phyloP scores from a whole-genome alignment of 768 basidiomycete genomes.

The Podaxis sp. region DNA sequence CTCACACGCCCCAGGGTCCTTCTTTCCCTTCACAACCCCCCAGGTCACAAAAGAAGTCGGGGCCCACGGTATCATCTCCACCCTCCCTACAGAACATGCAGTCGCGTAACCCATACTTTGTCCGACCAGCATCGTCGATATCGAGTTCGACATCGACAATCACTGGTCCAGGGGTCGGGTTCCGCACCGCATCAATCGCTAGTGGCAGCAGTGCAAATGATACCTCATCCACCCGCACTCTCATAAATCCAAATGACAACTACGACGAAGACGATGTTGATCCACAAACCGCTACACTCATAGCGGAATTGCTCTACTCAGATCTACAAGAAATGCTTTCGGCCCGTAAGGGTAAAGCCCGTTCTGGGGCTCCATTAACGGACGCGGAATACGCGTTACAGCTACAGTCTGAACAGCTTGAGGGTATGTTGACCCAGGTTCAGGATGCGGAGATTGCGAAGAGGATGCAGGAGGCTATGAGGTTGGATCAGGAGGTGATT shows the following conservation, averaged over 20 bases:
- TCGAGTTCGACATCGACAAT: conserved; percentile 4
- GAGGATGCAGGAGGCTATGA: conserved; percentile 41
- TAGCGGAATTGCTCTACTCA: conserved; percentile 38
- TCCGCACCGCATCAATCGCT: neutral
- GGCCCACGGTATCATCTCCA: neutral
- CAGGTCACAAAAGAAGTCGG: neutral
- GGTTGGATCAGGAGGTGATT: conserved; percentile 31
- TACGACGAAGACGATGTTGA: conserved; percentile 23
- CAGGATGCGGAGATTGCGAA: conserved; percentile 38
- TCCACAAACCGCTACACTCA: conserved; percentile 35
- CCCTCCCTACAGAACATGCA: neutral
- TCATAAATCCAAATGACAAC: neutral
- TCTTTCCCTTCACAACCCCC: neutral
- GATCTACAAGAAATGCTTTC: conserved; percentile 31
- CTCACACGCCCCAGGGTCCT: neutral
- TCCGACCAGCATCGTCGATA: conserved; percentile 8
- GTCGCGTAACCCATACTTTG: neutral
- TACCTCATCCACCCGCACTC: neutral
- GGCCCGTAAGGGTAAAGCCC: conserved; percentile 36
- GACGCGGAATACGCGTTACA: conserved; percentile 48
- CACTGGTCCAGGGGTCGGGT: neutral
- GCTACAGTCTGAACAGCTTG: conserved; percentile 36
- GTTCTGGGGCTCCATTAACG: conserved; percentile 25
- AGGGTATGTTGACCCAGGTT: conserved; percentile 26
- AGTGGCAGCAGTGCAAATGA: neutral